Evolutionary conservation across 1,284 basidiomycete species (phyloP).

Genomic region (Schizophyllum amplum): DNA sequence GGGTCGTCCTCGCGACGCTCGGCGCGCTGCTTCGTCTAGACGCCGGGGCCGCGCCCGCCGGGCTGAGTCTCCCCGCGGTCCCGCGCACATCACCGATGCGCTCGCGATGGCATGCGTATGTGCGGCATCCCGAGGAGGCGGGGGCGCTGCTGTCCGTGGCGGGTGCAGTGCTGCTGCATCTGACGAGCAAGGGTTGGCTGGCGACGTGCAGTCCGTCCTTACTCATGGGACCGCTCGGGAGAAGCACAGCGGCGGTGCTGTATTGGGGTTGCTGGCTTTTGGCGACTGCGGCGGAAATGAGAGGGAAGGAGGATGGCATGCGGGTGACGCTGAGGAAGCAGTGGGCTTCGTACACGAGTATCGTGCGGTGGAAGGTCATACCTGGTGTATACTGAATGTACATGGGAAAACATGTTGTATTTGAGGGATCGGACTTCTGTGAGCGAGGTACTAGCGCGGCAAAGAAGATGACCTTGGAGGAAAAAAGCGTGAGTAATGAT

Average conservation of each 20-base stretch:
- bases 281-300: background rate
- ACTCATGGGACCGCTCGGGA: too few species aligned
- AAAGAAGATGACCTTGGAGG: too few species aligned
- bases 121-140: background rate
- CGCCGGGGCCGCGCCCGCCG: too few species aligned
- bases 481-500: too few species aligned
- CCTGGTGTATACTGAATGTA: background rate
- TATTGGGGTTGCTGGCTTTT: background rate
- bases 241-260: background rate
- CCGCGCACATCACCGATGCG: background rate
- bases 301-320: background rate
- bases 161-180: background rate
- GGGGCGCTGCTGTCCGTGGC: background rate
- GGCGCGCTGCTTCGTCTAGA: background rate
- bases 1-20: background rate
- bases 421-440: too few species aligned
- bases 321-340: background rate
- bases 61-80: background rate
- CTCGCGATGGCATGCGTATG: background rate
- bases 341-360: background rate
- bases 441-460: too few species aligned
- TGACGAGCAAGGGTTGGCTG: background rate
- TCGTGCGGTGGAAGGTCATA: background rate
- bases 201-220: background rate
- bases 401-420: too few species aligned